Evolutionary conservation across 2,329 filamentous ascomycete genomes (phyloP), one percentile per base, ranked within the genome.

Genomic region (Ramularia collo-cygni): DNA sequence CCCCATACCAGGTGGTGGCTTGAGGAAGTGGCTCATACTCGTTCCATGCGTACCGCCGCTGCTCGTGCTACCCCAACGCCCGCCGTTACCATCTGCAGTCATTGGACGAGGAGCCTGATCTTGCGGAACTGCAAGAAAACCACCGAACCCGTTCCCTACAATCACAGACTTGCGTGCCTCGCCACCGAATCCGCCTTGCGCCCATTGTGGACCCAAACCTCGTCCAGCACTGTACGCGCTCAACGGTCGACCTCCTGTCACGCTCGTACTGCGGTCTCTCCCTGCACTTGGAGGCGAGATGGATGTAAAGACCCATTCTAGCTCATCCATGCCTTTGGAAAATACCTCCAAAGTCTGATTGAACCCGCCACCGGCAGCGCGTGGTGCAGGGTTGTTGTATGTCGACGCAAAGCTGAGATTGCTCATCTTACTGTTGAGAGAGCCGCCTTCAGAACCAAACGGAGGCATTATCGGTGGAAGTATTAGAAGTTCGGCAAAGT

Each of bases 401-500:
- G 30, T n/a, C 7, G 40, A 34, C 10, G 27, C 18, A 26, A 34
- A 32, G 41, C 40, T 43, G 27, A 60, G 60, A 35, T 63, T 63
- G 37, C 57, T 60, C 35, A 7, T 61, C 59, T 28, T 60, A 44
- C 67, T 40, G 28, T 31, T 34, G 18, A 38, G 30, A 12, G 43
- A 46, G 17, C 31, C 37, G 26, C 40, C 40, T 14, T 40, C 64
- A 9, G 42, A 51, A 15, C 68, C 70, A 45, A 75, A 77, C 1
- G 71, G 63, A 5, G 71, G 67, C 1, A 68, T 69, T 2, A 85
- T 82, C 1, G 83, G 83, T 1, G 80, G 76, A 5, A 90, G 71
- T 10, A 88, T 73, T 4, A 95, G 76, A 8, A 81, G 74, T 51
- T 94, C 86, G 2, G 88, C 81, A 59, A 96, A 95, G 35, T 77